Conservation (phyloP, 2,329 filamentous ascomycete genomes). For the Claviceps purpurea region DNA sequence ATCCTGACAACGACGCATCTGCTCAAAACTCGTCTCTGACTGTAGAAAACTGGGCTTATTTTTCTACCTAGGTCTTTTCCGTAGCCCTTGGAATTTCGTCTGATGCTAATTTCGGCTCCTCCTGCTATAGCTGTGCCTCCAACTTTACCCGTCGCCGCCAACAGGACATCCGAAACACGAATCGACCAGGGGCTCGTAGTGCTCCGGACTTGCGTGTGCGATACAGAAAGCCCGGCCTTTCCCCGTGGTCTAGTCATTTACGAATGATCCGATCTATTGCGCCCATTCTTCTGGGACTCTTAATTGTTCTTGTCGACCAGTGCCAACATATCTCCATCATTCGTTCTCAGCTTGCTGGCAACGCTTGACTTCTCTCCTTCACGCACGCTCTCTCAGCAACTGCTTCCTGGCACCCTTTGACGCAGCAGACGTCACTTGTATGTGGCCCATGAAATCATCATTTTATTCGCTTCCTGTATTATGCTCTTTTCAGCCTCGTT, state of each 20-base stretch:
- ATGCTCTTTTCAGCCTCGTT: background rate
- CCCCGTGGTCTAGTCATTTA: background rate
- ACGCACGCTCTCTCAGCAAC: background rate
- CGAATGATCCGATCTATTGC: background rate
- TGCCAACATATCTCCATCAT: background rate
- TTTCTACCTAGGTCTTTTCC: background rate
- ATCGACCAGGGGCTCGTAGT: background rate
- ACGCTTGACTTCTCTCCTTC: background rate
- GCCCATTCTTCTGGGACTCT: background rate
- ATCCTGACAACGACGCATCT: background rate
- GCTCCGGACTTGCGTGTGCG: background rate
- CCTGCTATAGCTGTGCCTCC: background rate
- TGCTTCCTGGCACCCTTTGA: background rate
- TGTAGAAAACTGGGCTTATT: background rate
- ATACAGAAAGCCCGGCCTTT: background rate
- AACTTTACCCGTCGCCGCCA: background rate
- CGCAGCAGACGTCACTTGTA: conserved; percentile 3
- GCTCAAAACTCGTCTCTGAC: background rate
- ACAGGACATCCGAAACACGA: conserved; percentile 4
- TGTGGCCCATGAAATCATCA: background rate
- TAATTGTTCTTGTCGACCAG: background rate
- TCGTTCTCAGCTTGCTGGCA: conserved; percentile 1
- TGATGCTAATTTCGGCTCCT: background rate
- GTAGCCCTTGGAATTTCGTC: background rate
- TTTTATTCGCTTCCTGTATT: background rate